Evolutionary conservation across 225 moss, liverwort and hornwort species (phyloP), one percentile per base, ranked within the genome.

Genomic region (Physcomitrellopsis africana): DNA sequence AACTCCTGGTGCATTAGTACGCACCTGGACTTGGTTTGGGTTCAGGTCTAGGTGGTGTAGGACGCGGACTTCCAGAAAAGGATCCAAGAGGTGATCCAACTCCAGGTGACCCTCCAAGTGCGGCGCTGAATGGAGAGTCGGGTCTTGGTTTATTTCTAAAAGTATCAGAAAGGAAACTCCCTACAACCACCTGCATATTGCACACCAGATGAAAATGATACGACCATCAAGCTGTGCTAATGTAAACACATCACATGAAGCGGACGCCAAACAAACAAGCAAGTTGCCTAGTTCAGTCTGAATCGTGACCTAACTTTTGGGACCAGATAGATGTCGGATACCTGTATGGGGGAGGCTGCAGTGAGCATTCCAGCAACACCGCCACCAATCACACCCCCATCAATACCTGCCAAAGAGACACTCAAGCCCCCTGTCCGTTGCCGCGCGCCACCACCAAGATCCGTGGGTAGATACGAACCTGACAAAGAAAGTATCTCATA

Each of bases 261-360:
- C 45, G 16, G n/a, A 57, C 18, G 8, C 3, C 48, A 49, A 51
- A 64, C 61, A 44, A 44, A 59, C 11, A 52, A 63, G 51, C 49
- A 27, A 49, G 15, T 22, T 63, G 37, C 11, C 24, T 10, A 20
- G 22, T 62, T 15, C 44, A 20, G 54, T 53, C 53, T 60, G 22
- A 19, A 58, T 66, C 14, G 52, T 37, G 58, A 48, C 51, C 55
- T 63, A 57, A 10, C 62, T 63, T 69, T 51, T 45, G 60, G 20
- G 12, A 41, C 42, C 11, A 52, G 24, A 72, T 11, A 60, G 41
- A 77, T 57, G 62, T 59, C 11, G 69, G 47, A 57, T 62, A 99
- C 97, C 97, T 99, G 97, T 48, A 99, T 93, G 49, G 97, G 97
- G 70, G 94, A 95, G 20, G 97, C 97, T 19, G 97, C 97, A 10